Evolutionary conservation across 1,139 yeast genomes (phyloP).

Genomic region (Sugiyamaella novakii): DNA sequence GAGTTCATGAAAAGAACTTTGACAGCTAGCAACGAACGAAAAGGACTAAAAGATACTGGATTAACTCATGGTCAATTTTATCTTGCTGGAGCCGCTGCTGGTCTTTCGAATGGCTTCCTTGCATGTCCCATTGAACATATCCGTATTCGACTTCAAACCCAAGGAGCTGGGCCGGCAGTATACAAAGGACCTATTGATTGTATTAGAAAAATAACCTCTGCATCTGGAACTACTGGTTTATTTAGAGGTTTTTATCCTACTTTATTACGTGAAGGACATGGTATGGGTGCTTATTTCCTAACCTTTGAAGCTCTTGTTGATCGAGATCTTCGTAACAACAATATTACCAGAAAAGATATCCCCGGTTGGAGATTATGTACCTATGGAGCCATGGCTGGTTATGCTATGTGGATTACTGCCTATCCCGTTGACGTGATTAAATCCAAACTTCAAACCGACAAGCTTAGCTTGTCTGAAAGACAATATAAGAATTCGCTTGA

Average conservation of each 20-base stretch:
- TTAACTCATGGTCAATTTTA: constrained; percentile 62
- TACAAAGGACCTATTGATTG: constrained; percentile 84
- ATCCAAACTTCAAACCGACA: constrained; percentile 84
- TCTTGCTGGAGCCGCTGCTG: constrained; percentile 83
- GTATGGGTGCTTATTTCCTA: constrained; percentile 85
- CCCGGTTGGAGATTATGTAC: constrained; percentile 84
- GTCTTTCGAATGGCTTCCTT: constrained; percentile 80
- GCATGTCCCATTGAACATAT: constrained; percentile 94
- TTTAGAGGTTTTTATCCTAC: constrained; percentile 83
- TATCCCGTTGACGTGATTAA: constrained; percentile 88
- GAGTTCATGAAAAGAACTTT: constrained; percentile 88
- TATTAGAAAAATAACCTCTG: constrained; percentile 58
- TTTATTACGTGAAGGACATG: constrained; percentile 77
- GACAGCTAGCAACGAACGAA: constrained; percentile 45
- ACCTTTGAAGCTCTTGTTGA: constrained; percentile 85
- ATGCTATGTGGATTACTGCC: constrained; percentile 75
- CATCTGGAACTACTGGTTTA: constrained; percentile 60
- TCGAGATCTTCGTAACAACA: constrained; percentile 52
- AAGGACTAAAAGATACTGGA: constrained; percentile 44
- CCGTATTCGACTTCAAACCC: constrained; percentile 88
- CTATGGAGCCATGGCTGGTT: constrained; percentile 86
- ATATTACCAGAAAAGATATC: constrained; percentile 60
- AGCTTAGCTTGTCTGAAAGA: constrained; percentile 52
- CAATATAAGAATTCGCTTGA: constrained; percentile 53
- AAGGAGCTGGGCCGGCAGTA: constrained; percentile 52